Conservation (phyloP, 176 grass and related monocot species). For the Rhynchospora tenuis region DNA sequence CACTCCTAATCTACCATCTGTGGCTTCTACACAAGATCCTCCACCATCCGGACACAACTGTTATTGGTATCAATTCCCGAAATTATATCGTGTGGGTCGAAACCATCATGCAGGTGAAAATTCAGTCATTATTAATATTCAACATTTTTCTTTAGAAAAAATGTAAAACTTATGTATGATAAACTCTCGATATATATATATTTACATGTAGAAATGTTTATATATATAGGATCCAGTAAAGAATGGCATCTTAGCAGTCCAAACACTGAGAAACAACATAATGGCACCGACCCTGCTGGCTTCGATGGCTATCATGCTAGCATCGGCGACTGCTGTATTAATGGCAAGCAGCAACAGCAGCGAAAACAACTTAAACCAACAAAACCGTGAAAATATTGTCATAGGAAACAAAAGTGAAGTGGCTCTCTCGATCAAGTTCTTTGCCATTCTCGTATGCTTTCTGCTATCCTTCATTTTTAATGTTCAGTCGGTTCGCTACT, state of each 20-base stretch:
- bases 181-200: background rate
- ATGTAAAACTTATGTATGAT: background rate
- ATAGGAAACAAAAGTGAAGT: no score
- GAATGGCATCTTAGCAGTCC: slow-evolving; percentile 14
- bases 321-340: background rate
- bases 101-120: background rate
- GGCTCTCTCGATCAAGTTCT: slow-evolving; percentile 9
- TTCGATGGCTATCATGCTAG: slow-evolving; percentile 1
- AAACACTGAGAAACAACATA: no score
- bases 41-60: background rate
- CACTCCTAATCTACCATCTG: background rate
- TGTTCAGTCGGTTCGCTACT: slow-evolving; percentile 22
- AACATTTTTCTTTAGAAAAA: background rate
- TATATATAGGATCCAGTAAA: background rate
- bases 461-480: slow-evolving; percentile 16
- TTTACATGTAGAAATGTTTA: no score
- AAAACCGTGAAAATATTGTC: background rate
- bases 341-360: background rate
- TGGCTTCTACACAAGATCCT: background rate
- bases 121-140: background rate
- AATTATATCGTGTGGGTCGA: background rate
- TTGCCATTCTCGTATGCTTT: slow-evolving; percentile 24
- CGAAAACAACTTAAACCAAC: no score
- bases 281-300: slow-evolving; percentile 20
- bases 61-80: slow-evolving; percentile 25